Evolutionary conservation across 2,329 filamentous ascomycete species (phyloP).

Genomic region (Aureobasidium zeae): DNA sequence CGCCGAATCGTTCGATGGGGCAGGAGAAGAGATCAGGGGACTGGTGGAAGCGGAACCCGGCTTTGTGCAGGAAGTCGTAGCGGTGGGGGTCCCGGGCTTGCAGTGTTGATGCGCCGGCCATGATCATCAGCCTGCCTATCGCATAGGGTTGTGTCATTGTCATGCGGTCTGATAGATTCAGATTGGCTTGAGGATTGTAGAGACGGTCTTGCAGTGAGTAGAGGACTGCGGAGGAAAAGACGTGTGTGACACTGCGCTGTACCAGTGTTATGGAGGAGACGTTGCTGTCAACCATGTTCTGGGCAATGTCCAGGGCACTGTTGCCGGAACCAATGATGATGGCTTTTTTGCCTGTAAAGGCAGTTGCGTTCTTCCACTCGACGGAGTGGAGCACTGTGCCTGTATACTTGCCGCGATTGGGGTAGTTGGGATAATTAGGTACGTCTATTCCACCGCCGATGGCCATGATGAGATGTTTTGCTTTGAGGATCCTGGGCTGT

Average conservation of each 20-base stretch:
- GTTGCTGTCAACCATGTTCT: constrained; percentile 38
- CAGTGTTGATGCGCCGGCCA: constrained; percentile 18
- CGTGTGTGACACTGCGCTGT: constrained; percentile 34
- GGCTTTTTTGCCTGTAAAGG: constrained; percentile 34
- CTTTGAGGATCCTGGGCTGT: constrained; percentile 11
- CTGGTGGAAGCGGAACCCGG: constrained; percentile 33
- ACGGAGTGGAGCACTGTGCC: constrained; percentile 32
- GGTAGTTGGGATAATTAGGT: constrained; percentile 21
- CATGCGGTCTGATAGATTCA: constrained; percentile 22
- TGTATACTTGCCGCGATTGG: constrained; percentile 25
- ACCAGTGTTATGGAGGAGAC: constrained; percentile 38
- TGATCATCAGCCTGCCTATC: constrained; percentile 10
- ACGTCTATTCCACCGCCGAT: constrained; percentile 27
- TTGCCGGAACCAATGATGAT: constrained; percentile 42
- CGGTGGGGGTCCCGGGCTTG: constrained; percentile 28
- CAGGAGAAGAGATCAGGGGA: constrained; percentile 25
- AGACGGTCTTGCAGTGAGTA: constrained; percentile 16
- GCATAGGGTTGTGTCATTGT: constrained; percentile 9
- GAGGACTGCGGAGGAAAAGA: not conserved
- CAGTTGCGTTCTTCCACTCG: constrained; percentile 27
- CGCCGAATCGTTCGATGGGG: constrained; percentile 32
- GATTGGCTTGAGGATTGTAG: constrained; percentile 19
- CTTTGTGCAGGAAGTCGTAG: constrained; percentile 27
- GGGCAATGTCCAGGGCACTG: constrained; percentile 41
- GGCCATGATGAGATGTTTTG: constrained; percentile 28